These are phyloP conservation scores for Flaveria ramosissima DNA, from an alignment of 129 eudicot species.

Conservation along the genomic window DNA sequence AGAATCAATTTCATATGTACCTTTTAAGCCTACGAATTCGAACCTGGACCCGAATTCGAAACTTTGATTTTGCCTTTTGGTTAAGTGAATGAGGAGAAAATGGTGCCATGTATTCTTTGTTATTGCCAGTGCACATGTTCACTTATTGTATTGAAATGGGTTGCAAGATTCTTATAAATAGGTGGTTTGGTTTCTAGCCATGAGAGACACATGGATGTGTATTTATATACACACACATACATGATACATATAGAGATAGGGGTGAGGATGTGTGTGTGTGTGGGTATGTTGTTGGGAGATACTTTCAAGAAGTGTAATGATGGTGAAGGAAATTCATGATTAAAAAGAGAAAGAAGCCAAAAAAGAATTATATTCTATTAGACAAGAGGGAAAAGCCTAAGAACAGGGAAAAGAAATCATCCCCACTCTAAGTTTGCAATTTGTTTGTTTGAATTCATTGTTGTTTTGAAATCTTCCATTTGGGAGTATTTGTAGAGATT, in stretches of 20 bases:
- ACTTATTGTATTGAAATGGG: constrained; percentile 26
- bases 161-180: constrained; percentile 27
- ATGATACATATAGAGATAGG: neutral
- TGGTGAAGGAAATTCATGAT: constrained; percentile 41
- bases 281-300: neutral
- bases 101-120: constrained; percentile 44
- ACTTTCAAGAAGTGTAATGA: constrained; percentile 42
- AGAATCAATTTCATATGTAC: constrained; percentile 26
- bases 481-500: neutral
- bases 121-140: constrained; percentile 33
- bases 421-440: constrained; percentile 27
- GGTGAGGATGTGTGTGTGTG: neutral
- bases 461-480: neutral
- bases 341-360: constrained; percentile 42
- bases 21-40: constrained; percentile 55
- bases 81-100: constrained; percentile 29
- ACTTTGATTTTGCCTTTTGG: constrained; percentile 44
- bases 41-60: constrained; percentile 40
- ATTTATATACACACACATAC: neutral
- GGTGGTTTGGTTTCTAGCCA: constrained; percentile 26
- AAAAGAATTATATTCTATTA: constrained; percentile 36
- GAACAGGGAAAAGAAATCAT: constrained; percentile 34
- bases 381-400: constrained; percentile 44
- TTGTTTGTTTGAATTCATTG: constrained; percentile 19
- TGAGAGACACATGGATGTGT: constrained; percentile 6